A percentile compares a stretch with the other conserved stretches of the same genome.
These are phyloP conservation scores for Dothistroma pini DNA, from an alignment of 2,329 filamentous ascomycete genomes.

Conservation along the genomic window DNA sequence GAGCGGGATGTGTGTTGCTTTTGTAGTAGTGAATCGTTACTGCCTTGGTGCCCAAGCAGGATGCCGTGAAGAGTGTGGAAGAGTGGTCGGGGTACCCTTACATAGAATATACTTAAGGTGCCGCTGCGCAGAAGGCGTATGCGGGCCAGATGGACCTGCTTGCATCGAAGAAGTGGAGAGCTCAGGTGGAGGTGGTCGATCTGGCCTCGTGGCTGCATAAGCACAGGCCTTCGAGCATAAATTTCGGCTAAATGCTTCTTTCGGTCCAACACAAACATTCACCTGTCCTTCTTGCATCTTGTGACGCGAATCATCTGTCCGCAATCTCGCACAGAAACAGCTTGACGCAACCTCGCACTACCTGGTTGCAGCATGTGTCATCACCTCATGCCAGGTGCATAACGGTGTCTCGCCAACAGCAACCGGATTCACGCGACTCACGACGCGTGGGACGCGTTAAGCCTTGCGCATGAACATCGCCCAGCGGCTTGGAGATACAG, in stretches of 20 bases:
- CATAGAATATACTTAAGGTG: not conserved
- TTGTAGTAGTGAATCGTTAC: not conserved
- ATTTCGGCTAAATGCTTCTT: not conserved
- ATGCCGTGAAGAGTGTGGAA: not conserved
- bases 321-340: not conserved
- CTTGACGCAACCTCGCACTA: not conserved
- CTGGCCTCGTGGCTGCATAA: not conserved
- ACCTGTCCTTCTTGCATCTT: not conserved
- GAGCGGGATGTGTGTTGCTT: not conserved
- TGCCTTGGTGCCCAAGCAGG: not conserved
- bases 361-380: not conserved
- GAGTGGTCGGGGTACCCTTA: not conserved
- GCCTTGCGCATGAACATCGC: not conserved
- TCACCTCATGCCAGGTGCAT: not conserved
- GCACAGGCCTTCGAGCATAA: not conserved
- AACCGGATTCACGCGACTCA: not conserved
- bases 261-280: not conserved
- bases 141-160: slow-evolving; percentile 2
- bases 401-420: not conserved
- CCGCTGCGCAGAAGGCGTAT: not conserved
- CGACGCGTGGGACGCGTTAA: not conserved
- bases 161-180: not conserved
- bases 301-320: not conserved
- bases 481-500: not conserved
- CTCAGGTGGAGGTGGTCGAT: not conserved